Evolutionary conservation across 208 protist genomes (phyloP).

Genomic region (Lotmaria passim): DNA sequence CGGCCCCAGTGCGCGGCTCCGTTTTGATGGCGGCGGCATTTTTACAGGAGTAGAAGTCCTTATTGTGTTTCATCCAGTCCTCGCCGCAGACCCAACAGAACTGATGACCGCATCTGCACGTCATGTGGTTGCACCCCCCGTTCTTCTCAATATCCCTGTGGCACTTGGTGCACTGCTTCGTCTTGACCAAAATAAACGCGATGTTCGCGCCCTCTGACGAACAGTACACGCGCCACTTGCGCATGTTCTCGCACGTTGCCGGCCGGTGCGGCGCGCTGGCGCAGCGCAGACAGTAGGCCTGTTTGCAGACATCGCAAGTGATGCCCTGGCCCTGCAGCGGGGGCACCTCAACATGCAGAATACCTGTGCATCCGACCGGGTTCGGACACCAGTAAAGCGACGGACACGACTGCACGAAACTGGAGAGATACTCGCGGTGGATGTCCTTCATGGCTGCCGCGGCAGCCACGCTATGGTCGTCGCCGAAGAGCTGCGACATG

Average conservation of each 20-base stretch:
- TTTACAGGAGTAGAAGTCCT: slow-evolving; percentile 36
- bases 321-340: slow-evolving; percentile 41
- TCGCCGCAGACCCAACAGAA: slow-evolving; percentile 90
- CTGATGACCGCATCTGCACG: slow-evolving; percentile 76
- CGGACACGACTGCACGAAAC: slow-evolving; percentile 24
- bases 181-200: slow-evolving; percentile 61
- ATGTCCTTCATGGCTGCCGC: slow-evolving; percentile 11
- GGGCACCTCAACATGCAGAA: slow-evolving; percentile 47
- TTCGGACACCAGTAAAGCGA: slow-evolving; percentile 83
- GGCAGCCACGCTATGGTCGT: not conserved
- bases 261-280: slow-evolving; percentile 42
- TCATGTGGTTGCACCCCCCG: slow-evolving; percentile 94
- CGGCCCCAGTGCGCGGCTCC: not conserved
- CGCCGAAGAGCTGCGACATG: slow-evolving; percentile 26
- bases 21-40: not conserved
- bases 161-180: slow-evolving; percentile 84
- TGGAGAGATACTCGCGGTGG: slow-evolving; percentile 32
- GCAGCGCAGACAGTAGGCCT: slow-evolving; percentile 67
- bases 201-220: slow-evolving; percentile 54
- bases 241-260: slow-evolving; percentile 54
- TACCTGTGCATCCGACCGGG: slow-evolving; percentile 50
- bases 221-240: slow-evolving; percentile 54
- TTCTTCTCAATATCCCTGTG: slow-evolving; percentile 88
- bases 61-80: slow-evolving; percentile 61
- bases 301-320: slow-evolving; percentile 56